phyloP scores from a whole-genome alignment of 192 early-diverging fungal genomes.

The Backusella sp. region DNA sequence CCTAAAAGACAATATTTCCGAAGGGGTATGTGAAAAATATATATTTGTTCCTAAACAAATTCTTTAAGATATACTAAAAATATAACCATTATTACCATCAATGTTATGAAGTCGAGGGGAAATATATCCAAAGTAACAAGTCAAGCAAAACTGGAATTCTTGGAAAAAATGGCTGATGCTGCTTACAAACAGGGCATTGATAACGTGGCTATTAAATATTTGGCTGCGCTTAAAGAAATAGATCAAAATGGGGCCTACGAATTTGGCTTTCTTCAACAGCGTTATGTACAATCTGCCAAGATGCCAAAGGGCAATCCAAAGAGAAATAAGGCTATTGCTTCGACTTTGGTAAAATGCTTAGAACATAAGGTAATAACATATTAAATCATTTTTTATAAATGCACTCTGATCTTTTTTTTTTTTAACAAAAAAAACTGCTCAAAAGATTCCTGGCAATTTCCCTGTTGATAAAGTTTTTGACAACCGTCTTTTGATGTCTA shows the following conservation, averaged over 20 bases:
- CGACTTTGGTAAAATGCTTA: neutral
- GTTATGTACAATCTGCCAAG: neutral
- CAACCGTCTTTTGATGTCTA: neutral
- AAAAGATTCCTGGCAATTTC: neutral
- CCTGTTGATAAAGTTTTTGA: neutral
- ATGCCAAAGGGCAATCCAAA: neutral
- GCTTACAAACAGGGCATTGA: constrained; percentile 60
- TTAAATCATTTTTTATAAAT: neutral
- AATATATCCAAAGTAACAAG: constrained; percentile 6
- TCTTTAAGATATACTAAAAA: neutral
- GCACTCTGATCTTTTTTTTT: neutral
- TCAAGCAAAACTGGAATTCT: constrained; percentile 27
- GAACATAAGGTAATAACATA: neutral
- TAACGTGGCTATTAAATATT: constrained; percentile 51
- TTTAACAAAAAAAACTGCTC: neutral
- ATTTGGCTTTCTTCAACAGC: neutral
- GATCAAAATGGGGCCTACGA: neutral
- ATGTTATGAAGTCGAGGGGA: neutral
- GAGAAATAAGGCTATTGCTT: neutral
- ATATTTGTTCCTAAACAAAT: neutral
- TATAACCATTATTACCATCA: neutral
- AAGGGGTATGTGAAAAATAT: neutral
- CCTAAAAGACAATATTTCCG: constrained; percentile 6
- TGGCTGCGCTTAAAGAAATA: constrained; percentile 16
- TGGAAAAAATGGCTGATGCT: constrained; percentile 50